Conservation (phyloP, 148 eudicot genomes). For the Rheum nobile region DNA sequence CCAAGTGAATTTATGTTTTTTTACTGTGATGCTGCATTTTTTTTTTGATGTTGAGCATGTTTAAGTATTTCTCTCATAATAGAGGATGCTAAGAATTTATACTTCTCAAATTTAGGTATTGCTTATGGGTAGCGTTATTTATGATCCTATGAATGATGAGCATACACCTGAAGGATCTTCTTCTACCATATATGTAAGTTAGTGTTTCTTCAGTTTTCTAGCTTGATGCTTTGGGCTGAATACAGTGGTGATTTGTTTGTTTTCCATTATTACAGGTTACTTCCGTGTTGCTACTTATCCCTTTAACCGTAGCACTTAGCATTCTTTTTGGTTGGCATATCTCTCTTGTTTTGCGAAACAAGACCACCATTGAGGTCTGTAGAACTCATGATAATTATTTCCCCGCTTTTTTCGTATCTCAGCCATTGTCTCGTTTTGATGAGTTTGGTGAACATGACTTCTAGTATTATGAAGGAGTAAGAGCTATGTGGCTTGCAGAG, state of each 20-base stretch:
- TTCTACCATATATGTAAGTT: slow-evolving; percentile 55
- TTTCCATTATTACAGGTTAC: slow-evolving; percentile 45
- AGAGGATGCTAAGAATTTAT: not conserved
- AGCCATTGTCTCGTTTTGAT: not conserved
- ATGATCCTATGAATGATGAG: slow-evolving; percentile 39
- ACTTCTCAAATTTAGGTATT: slow-evolving; percentile 39
- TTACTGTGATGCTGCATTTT: not conserved
- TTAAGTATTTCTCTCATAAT: not conserved
- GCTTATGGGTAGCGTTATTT: slow-evolving; percentile 67
- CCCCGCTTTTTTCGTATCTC: not conserved
- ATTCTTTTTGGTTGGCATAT: slow-evolving; percentile 86
- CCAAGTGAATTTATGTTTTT: not conserved
- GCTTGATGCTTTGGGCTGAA: not conserved
- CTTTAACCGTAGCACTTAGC: slow-evolving; percentile 56
- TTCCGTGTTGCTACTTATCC: slow-evolving; percentile 58
- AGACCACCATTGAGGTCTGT: slow-evolving; percentile 91
- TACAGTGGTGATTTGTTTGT: not conserved
- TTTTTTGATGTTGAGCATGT: not conserved
- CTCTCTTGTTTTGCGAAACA: slow-evolving; percentile 66
- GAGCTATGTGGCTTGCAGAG: slow-evolving; percentile 96
- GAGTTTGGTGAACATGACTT: slow-evolving; percentile 9
- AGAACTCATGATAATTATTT: not conserved
- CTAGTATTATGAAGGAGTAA: slow-evolving; percentile 96
- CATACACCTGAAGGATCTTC: slow-evolving; percentile 44
- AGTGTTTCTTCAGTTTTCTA: not conserved